phyloP scores from a whole-genome alignment of 495 filamentous ascomycete species.

The Aspergillus leporis region DNA sequence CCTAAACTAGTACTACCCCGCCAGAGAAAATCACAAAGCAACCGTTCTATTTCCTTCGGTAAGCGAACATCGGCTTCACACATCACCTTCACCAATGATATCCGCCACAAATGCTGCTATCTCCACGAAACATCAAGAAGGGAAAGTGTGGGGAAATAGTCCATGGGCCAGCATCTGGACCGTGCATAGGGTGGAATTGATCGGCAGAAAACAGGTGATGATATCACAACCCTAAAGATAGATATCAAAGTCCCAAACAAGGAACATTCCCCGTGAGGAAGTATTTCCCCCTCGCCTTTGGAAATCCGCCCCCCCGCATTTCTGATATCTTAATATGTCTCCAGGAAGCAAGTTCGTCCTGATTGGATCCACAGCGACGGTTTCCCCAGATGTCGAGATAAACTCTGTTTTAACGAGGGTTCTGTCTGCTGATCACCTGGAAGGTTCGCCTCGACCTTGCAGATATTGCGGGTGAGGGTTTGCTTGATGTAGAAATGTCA shows the following conservation, averaged over 20 bases:
- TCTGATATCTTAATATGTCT: background rate
- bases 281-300: constrained; percentile 8
- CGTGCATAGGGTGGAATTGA: background rate
- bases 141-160: background rate
- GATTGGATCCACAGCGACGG: background rate
- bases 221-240: background rate
- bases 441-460: background rate
- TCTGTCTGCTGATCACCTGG: background rate
- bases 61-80: background rate
- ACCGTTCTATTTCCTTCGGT: too few species aligned
- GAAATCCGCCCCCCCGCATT: background rate
- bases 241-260: background rate
- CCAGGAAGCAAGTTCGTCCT: background rate
- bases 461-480: too few species aligned
- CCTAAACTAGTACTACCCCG: background rate
- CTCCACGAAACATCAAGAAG: background rate
- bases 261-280: constrained; percentile 11
- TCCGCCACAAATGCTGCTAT: too few species aligned
- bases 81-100: too few species aligned
- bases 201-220: background rate
- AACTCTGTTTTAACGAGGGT: background rate
- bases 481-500: background rate
- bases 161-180: too few species aligned
- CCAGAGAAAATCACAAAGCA: too few species aligned
- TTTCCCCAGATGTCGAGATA: background rate